These are phyloP conservation scores for Circinella umbellata DNA, from an alignment of 371 early-diverging fungal species.

Conservation along the genomic window DNA sequence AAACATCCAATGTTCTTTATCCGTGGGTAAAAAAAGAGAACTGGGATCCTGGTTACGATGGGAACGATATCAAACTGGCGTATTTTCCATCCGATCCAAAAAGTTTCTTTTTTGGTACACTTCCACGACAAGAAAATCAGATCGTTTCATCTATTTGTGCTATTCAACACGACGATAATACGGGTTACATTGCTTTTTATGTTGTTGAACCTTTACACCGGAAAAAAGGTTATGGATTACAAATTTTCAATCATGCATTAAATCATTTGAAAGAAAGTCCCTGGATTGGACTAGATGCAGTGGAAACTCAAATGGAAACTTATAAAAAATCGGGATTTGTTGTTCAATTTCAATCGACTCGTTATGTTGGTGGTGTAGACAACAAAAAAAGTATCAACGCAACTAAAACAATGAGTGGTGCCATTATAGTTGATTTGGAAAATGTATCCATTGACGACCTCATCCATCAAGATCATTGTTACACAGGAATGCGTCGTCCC, in stretches of 20 bases:
- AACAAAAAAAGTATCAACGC: background rate
- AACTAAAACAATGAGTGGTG: background rate
- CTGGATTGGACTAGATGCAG: background rate
- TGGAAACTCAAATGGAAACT: background rate
- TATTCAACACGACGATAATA: background rate
- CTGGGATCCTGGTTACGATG: background rate
- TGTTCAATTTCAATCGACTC: background rate
- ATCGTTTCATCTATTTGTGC: slow-evolving; percentile 3
- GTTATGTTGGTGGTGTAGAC: background rate
- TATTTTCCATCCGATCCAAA: slow-evolving; percentile 1
- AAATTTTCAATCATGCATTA: background rate
- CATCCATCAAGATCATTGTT: background rate
- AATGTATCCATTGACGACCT: background rate
- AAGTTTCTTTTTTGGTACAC: slow-evolving; percentile 1
- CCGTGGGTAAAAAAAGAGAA: background rate
- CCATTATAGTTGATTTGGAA: background rate
- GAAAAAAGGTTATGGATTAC: background rate
- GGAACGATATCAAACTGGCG: background rate
- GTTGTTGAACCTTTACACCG: background rate
- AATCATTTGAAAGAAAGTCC: background rate
- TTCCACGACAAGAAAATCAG: background rate
- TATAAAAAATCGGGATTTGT: slow-evolving; percentile 3
- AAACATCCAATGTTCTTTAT: background rate
- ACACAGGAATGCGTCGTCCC: background rate
- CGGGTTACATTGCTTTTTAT: background rate